Evolutionary conservation across 2,329 filamentous ascomycete genomes (phyloP), one percentile per base, ranked within the genome.

Genomic region (Myotisia sp.): DNA sequence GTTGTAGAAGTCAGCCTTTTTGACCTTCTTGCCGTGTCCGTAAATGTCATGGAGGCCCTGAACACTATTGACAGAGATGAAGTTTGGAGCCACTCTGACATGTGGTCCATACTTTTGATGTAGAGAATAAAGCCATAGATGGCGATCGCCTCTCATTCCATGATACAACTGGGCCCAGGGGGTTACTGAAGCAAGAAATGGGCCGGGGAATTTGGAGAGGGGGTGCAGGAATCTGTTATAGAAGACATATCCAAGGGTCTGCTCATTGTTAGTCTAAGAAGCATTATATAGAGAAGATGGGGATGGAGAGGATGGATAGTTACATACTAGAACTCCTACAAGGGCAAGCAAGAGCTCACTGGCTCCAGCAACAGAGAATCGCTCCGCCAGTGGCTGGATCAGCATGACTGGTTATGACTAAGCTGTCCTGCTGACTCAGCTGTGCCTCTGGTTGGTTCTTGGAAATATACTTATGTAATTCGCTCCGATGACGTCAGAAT

Each of bases 71-170:
- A 92, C 73, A 1, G 77, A 83, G 26, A 92, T 62, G 41, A 72
- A 74, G 54, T 84, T 84, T 29, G 83, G 83, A 0, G 79, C 80
- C 44, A 79, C 81, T 16, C 83, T 79, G 12, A 87, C 78, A 33
- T 74, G 55, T 12, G 64, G 60, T 7, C 42, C 71, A 29, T 46
- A 46, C 21, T 37, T 35, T 22, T 42, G 23, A 30, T 46, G 42
- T 20, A 38, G 6, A 6, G 29, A 28, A 12, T 36, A 37, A 19
- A 39, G 34, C 34, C 33, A 36, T 22, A 42, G 30, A 43, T 45
- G 43, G 14, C 42, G 33, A 20, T 42, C 38, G 17, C 43, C 43
- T 21, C 37, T 43, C 13, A 38, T 9, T 7, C 37, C 38, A 24
- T 38, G 36, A 20, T 33, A 37, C 5, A 40, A 20, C 27, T 34